A percentile compares a stretch with the other conserved stretches of the same genome.
phyloP scores from a whole-genome alignment of 2,329 filamentous ascomycete species.

The Aspergillus tubingensis region DNA sequence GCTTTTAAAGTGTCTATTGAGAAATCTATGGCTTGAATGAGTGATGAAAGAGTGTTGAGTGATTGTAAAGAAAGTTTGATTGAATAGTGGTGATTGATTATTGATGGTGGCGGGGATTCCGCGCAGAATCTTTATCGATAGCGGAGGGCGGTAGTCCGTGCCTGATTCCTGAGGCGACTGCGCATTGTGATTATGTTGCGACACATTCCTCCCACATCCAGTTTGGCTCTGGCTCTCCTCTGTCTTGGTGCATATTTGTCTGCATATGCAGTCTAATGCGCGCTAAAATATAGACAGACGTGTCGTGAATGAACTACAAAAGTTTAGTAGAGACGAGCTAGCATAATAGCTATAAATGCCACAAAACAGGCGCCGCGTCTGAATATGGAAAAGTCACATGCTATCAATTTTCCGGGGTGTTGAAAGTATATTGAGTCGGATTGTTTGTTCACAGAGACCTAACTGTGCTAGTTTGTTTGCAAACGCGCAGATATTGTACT shows the following conservation, averaged over 20 bases:
- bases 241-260: neutral
- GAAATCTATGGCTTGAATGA: neutral
- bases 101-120: neutral
- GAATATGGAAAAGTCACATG: neutral
- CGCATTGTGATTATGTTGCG: neutral
- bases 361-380: too few relatives aligned
- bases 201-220: neutral
- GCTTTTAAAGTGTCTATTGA: neutral
- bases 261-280: conserved; percentile 1
- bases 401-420: too few relatives aligned
- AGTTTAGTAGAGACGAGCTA: neutral
- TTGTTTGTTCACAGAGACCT: too few relatives aligned
- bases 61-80: neutral
- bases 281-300: neutral
- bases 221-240: neutral
- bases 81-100: neutral
- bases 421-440: too few relatives aligned
- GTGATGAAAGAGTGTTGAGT: neutral
- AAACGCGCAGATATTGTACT: too few relatives aligned
- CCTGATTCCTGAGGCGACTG: neutral
- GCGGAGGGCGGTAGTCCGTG: neutral
- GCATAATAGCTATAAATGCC: neutral
- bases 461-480: too few relatives aligned
- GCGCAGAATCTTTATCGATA: conserved; percentile 13
- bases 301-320: neutral